Conservation (phyloP, 768 basidiomycete species). For the Epithele typhae region DNA sequence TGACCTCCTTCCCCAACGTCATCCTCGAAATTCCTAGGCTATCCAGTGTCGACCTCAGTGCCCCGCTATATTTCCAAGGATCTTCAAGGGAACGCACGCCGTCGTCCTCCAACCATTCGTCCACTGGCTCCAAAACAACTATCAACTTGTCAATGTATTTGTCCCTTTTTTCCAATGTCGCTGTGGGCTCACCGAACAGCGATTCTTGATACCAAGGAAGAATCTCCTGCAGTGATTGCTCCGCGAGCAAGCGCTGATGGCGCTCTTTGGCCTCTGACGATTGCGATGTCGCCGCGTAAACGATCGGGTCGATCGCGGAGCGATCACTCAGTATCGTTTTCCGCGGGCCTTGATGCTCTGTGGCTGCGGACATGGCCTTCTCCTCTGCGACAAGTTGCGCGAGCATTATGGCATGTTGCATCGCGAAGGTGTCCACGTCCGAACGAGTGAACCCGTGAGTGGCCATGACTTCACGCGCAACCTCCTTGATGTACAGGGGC, state of each 20-base stretch:
- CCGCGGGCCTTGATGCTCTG: neutral
- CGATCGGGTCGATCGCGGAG: constrained; percentile 60
- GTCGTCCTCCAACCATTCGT: constrained; percentile 61
- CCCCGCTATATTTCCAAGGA: constrained; percentile 22
- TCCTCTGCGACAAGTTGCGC: constrained; percentile 48
- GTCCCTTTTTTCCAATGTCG: neutral
- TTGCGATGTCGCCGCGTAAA: constrained; percentile 50
- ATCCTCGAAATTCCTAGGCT: constrained; percentile 41
- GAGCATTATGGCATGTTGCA: constrained; percentile 61
- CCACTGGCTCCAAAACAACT: constrained; percentile 50
- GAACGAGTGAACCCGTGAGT: constrained; percentile 47
- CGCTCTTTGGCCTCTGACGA: constrained; percentile 35
- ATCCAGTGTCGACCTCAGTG: constrained; percentile 21
- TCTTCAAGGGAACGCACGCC: constrained; percentile 56
- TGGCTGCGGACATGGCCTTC: constrained; percentile 5
- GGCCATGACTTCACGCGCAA: constrained; percentile 56
- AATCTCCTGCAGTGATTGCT: constrained; percentile 36
- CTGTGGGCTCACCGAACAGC: constrained; percentile 36
- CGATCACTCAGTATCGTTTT: constrained; percentile 49
- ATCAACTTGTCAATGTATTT: neutral
- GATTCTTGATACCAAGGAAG: constrained; percentile 41
- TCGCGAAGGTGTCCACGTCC: constrained; percentile 45
- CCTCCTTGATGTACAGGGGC: constrained; percentile 47
- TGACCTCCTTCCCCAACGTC: constrained; percentile 43
- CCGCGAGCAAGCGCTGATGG: constrained; percentile 29